Base-by-base conservation (phyloP, 164 flowering plant species). In the Stephania cephalantha region DNA sequence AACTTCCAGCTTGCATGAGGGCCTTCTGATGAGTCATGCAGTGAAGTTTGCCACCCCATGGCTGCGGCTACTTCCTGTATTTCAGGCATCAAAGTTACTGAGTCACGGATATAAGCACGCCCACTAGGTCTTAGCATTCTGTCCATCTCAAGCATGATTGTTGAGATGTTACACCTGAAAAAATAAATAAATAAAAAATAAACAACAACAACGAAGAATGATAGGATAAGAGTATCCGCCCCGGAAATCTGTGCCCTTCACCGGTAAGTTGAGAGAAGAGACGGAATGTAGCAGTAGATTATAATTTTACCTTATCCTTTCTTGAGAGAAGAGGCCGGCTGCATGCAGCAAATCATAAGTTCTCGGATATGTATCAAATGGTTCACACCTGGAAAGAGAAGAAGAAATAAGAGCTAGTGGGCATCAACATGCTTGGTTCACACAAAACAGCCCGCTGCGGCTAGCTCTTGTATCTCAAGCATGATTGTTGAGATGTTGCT, bases 291-390 rank as follows among this genome's bases (percentile, higher is more conserved):
- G 7, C 4, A 58, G 45, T 9, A 42, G 9, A 44, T 3, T 5
- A 70, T n/a, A 31, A 29, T 2, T 44, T 29, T 48, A 91, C 98
- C 97, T 93, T 77, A 84, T 90, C 69, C 76, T 77, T 78, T 93
- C 97, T 7, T 81, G 75, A 9, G 98, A 88, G 79, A 94, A 89
- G 52, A 94, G 90, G 55, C 89, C 88, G 1, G 86, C 79, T n/a
- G 97, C 98, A 80, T 94, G 91, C 79, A 94, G 45, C 46, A 89
- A 78, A 74, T 94, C 98, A 55, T 93, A 93, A 11, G 98, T 94
- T 80, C 97, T 94, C 48, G 98, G 97, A 74, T 94, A 92, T 9
- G 97, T 94, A 75, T 91, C 93, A 76, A 91, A 91, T 65, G 96
- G 87, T 73, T 91, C 96, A 79, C 96, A 91, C 96, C 93, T 91